These are phyloP conservation scores for Hypholoma sublateritium DNA, from an alignment of 768 basidiomycete genomes.

Conservation along the genomic window DNA sequence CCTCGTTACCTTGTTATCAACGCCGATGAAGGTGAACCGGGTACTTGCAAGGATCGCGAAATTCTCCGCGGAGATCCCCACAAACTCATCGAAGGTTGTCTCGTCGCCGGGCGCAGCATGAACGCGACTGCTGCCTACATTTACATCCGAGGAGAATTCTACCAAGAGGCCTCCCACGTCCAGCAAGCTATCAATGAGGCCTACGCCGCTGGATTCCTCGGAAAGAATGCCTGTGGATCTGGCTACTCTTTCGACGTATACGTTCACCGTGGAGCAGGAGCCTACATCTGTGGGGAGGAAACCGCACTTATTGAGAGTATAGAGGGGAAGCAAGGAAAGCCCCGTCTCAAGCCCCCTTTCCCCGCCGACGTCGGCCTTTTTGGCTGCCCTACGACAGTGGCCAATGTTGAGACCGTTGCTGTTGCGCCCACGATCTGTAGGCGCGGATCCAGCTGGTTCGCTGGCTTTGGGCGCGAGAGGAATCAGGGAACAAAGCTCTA, in stretches of 20 bases:
- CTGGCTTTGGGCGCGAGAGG: constrained; percentile 84
- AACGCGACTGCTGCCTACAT: constrained; percentile 99
- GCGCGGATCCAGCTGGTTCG: constrained; percentile 89
- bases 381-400: constrained; percentile 95
- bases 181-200: constrained; percentile 96
- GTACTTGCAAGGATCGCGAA: constrained; percentile 98
- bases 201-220: constrained; percentile 85
- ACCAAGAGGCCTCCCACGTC: constrained; percentile 91
- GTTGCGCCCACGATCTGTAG: constrained; percentile 97
- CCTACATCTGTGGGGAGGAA: constrained; percentile 99
- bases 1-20: constrained; percentile 97
- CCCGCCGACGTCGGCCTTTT: constrained; percentile 98
- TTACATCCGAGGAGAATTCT: constrained; percentile 98
- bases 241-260: constrained; percentile 98
- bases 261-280: constrained; percentile 96
- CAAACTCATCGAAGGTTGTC: constrained; percentile 96
- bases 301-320: constrained; percentile 96
- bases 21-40: constrained; percentile 98
- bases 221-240: constrained; percentile 87
- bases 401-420: constrained; percentile 98
- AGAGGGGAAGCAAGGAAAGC: constrained; percentile 98
- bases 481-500: constrained; percentile 97
- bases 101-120: constrained; percentile 96
- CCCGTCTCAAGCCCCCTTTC: constrained; percentile 96
- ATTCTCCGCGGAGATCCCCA: constrained; percentile 98